A percentile compares a stretch with the other conserved stretches of the same genome.
Conservation (phyloP, 495 filamentous ascomycete genomes). For the Xylaria castorea region DNA sequence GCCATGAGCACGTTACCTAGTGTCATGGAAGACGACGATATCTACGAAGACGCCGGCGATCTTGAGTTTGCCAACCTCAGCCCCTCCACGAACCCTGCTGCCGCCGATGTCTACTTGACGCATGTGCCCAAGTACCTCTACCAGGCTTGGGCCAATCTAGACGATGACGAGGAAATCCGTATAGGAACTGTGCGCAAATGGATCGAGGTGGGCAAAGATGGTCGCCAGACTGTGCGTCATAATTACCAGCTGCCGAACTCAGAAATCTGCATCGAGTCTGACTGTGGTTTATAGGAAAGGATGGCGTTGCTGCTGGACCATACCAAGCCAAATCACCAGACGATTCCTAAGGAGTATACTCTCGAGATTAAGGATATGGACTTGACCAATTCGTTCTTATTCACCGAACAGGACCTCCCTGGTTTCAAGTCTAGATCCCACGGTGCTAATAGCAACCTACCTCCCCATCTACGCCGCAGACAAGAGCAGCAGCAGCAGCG, state of each 20-base stretch:
- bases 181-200: slow-evolving; percentile 77
- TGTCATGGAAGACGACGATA: slow-evolving; percentile 72
- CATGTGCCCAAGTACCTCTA: slow-evolving; percentile 80
- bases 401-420: slow-evolving; percentile 89
- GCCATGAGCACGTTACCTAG: slow-evolving; percentile 61
- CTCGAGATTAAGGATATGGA: slow-evolving; percentile 69
- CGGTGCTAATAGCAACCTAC: slow-evolving; percentile 58
- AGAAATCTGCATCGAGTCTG: slow-evolving; percentile 4
- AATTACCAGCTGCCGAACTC: not conserved
- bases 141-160: slow-evolving; percentile 65
- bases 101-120: slow-evolving; percentile 70
- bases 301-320: slow-evolving; percentile 52
- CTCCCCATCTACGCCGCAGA: slow-evolving; percentile 55
- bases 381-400: slow-evolving; percentile 82
- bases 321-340: slow-evolving; percentile 63
- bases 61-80: slow-evolving; percentile 71
- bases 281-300: slow-evolving; percentile 39
- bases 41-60: slow-evolving; percentile 89
- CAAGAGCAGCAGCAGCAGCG: slow-evolving; percentile 42
- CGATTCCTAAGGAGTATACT: slow-evolving; percentile 83
- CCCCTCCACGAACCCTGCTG: slow-evolving; percentile 37
- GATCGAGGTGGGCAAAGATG: slow-evolving; percentile 56
- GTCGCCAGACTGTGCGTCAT: slow-evolving; percentile 57
- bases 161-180: slow-evolving; percentile 63
- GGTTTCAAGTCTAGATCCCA: slow-evolving; percentile 70